Evolutionary conservation across 495 filamentous ascomycete species (phyloP), one percentile per base, ranked within the genome.

Genomic region (Platismatia glauca): DNA sequence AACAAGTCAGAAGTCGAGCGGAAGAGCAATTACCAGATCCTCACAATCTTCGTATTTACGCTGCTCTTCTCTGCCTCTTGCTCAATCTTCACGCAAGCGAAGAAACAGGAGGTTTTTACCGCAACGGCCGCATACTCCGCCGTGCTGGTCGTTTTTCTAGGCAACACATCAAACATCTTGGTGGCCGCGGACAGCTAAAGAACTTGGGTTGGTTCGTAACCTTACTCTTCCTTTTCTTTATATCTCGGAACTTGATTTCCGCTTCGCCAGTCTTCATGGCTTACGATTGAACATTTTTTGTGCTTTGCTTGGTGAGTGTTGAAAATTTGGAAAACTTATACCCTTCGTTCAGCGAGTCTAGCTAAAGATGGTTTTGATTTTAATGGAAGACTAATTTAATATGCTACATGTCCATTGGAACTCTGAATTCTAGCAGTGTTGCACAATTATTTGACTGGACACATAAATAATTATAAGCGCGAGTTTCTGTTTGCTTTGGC

Each of bases 141-240:
- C 5, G 63, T 72, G 16, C 60, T 72, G 37, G 69, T 72, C 0
- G 66, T 72, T 7, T 71, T 72, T 35, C 62, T 71, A 13, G 69
- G 67, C 13, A 69, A 67, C 41, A 65, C 60, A 31, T 55, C 50
- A n/a, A 56, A 63, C 24, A 53, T 33, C 22, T 20, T 46, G 33
- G 24, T 44, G 35, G 7, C 34, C 29, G 39, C 12, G 24, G 20
- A 58, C 1, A 41, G 15, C 8, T 58, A 13, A 27, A 20, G n/a
- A 34, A 7, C 37, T 6, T 22, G 24, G 16, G 12, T 20, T 38
- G 37, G 0, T 37, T 5, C 24, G 20, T 48, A 44, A 8, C 33
- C 24, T 12, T 13, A 11, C 34, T 18, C 9, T 29, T 33, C 2
- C 6, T 48, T 4, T 52, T 33, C 24, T 4, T 15, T 16, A 4